Percentiles rank a stretch among this genome's conserved stretches.
Evolutionary conservation across 805 yeast genomes (phyloP).

Genomic region (Teunomyces kruisii): DNA sequence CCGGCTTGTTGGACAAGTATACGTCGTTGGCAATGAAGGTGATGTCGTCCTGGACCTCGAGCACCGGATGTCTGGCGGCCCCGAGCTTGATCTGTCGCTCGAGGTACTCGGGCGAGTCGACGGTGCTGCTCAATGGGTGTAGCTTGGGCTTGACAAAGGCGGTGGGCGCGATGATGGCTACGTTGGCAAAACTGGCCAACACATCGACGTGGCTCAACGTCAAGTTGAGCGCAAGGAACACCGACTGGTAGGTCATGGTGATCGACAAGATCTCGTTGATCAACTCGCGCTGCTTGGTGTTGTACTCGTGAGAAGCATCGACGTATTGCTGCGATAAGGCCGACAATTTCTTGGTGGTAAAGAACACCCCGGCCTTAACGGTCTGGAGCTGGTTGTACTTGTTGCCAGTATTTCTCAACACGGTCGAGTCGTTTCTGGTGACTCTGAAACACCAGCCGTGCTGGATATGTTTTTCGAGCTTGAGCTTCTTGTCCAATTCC

Average conservation of each 20-base stretch:
- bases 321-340: constrained; percentile 58
- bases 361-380: constrained; percentile 92
- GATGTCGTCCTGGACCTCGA: constrained; percentile 89
- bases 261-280: constrained; percentile 82
- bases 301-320: constrained; percentile 64
- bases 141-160: constrained; percentile 77
- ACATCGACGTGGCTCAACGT: constrained; percentile 79
- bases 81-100: constrained; percentile 53
- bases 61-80: constrained; percentile 92
- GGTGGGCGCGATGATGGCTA: constrained; percentile 71
- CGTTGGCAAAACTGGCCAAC: constrained; percentile 80
- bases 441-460: constrained; percentile 96
- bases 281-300: constrained; percentile 70
- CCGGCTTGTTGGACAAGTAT: constrained; percentile 46
- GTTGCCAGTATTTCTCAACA: constrained; percentile 58
- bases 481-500: constrained; percentile 85
- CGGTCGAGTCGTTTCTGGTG: constrained; percentile 85
- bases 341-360: constrained; percentile 70
- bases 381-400: constrained; percentile 81
- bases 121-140: constrained; percentile 47
- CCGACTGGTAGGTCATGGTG: constrained; percentile 77
- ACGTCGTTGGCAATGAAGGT: constrained; percentile 92
- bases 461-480: constrained; percentile 79
- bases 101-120: constrained; percentile 22
- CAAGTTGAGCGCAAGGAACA: constrained; percentile 65